phyloP scores from a whole-genome alignment of 192 early-diverging fungal species.

The Podila verticillata region DNA sequence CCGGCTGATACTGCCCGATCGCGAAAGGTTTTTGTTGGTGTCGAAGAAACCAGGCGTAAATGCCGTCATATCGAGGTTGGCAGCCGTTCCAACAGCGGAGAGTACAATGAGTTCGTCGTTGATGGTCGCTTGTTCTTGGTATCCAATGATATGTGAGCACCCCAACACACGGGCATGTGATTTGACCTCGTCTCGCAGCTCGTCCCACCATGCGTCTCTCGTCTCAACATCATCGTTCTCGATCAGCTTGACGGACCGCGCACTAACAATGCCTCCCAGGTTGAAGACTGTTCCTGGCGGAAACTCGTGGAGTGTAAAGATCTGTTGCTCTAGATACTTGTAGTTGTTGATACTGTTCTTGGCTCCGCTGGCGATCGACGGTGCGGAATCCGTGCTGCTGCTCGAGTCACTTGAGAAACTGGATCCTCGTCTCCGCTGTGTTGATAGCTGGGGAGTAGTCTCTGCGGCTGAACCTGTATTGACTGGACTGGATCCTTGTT shows the following conservation, averaged over 20 bases:
- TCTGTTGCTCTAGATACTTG: slow-evolving; percentile 52
- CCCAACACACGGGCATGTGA: slow-evolving; percentile 72
- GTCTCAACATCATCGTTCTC: slow-evolving; percentile 53
- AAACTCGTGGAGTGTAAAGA: slow-evolving; percentile 49
- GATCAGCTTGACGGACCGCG: slow-evolving; percentile 52
- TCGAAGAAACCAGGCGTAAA: slow-evolving; percentile 48
- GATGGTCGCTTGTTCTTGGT: slow-evolving; percentile 72
- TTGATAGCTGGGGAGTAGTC: not conserved
- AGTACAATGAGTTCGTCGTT: slow-evolving; percentile 73
- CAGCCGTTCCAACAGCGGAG: slow-evolving; percentile 80
- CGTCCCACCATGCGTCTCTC: slow-evolving; percentile 56
- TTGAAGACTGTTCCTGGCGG: slow-evolving; percentile 54
- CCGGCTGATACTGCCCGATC: slow-evolving; percentile 46
- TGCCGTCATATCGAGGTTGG: slow-evolving; percentile 67
- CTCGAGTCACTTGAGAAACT: slow-evolving; percentile 23
- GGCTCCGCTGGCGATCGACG: slow-evolving; percentile 42
- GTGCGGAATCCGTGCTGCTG: slow-evolving; percentile 43
- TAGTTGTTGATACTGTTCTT: slow-evolving; percentile 51
- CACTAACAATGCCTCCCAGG: slow-evolving; percentile 49
- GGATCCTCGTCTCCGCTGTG: slow-evolving; percentile 18
- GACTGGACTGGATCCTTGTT: slow-evolving; percentile 11
- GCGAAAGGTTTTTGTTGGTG: slow-evolving; percentile 25
- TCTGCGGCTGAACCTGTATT: slow-evolving; percentile 7
- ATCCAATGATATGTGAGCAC: slow-evolving; percentile 80
- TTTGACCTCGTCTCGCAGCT: slow-evolving; percentile 84